Base-by-base conservation (phyloP, 1,284 basidiomycete species). In the Caloboletus inedulis region DNA sequence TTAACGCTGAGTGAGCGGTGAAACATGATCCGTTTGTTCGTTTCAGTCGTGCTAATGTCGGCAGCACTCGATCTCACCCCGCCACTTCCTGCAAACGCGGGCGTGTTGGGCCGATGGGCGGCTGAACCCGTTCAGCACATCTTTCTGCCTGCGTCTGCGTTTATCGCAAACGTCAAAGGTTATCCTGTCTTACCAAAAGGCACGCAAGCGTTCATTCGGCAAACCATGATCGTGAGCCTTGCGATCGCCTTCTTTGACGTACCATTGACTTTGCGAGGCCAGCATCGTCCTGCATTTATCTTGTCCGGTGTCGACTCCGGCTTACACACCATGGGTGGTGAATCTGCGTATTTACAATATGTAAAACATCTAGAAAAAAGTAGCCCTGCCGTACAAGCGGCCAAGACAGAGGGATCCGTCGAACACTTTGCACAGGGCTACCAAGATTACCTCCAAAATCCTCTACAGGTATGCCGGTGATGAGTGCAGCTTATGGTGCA, bases 151-250 rank as follows among this genome's bases (percentile, higher is more conserved):
- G 86, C 93, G 2, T 84, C 86, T 4, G 82, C 91, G 10, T 99
- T 98, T 70, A 94, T 99, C 59, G 87, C 94, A 12, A 99, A 99
- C 69, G 84, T 87, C 31, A 97, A 98, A 72, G 96, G 94, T 4
- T 99, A 97, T 69, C 97, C 97, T 0, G 97, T 99, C 1, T 79
- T 99, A 14, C 90, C 91, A 18, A 99, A 98, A 73, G 85, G 85
- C 14, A 89, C 90, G 5, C 95, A 98, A 64, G 79, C 80, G 0
- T 97, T 98, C 72, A 80, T 97, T 47, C 85, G 89, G 54, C 85
- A 91, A 58, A 85, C 89, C 72, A 89, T 94, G 80, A 88, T 90
- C 74, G 92, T 87, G 66, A 66, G 82, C 72, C 39, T n/a, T 51
- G 43, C 47, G 43, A 56, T 59, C 55, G 34, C 33, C 49, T 21